These are phyloP conservation scores for Boletus mariae DNA, from an alignment of 1,284 basidiomycete species.

Conservation along the genomic window DNA sequence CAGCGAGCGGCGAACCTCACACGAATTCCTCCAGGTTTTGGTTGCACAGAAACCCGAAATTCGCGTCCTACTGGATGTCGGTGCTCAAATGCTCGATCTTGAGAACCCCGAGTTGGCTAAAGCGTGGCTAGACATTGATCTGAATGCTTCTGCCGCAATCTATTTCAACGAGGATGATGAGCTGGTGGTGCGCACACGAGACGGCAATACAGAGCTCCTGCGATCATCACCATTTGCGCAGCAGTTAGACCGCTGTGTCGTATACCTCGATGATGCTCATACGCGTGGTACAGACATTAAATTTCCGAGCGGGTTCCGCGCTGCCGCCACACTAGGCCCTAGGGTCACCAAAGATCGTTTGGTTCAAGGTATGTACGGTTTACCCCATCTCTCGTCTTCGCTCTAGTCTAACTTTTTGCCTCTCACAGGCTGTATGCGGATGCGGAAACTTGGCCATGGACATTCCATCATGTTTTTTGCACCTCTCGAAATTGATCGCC, in stretches of 20 bases:
- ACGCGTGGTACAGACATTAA: slow-evolving; percentile 54
- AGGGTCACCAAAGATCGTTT: slow-evolving; percentile 50
- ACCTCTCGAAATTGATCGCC: slow-evolving; percentile 39
- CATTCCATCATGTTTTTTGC: slow-evolving; percentile 48
- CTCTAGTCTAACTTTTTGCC: too few relatives aligned
- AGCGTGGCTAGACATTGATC: slow-evolving; percentile 37
- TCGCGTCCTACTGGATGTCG: slow-evolving; percentile 34
- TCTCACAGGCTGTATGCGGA: slow-evolving; percentile 42
- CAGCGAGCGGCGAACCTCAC: neutral
- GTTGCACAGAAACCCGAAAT: neutral
- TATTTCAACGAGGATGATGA: slow-evolving; percentile 45
- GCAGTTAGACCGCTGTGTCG: slow-evolving; percentile 40
- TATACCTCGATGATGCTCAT: slow-evolving; percentile 55
- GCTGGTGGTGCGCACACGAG: slow-evolving; percentile 37
- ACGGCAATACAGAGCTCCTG: slow-evolving; percentile 37
- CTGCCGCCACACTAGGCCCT: slow-evolving; percentile 48
- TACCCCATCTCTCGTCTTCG: neutral
- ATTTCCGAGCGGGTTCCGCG: slow-evolving; percentile 40
- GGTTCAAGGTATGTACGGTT: slow-evolving; percentile 41
- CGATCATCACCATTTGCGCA: slow-evolving; percentile 39
- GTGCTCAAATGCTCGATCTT: slow-evolving; percentile 52
- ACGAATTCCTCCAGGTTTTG: neutral
- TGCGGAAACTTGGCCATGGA: slow-evolving; percentile 45
- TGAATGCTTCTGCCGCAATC: slow-evolving; percentile 37
- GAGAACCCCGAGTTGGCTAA: slow-evolving; percentile 38